A percentile compares a stretch with the other conserved stretches of the same genome.
Evolutionary conservation across 257 asterid species (phyloP).

Genomic region (Lantana camara): DNA sequence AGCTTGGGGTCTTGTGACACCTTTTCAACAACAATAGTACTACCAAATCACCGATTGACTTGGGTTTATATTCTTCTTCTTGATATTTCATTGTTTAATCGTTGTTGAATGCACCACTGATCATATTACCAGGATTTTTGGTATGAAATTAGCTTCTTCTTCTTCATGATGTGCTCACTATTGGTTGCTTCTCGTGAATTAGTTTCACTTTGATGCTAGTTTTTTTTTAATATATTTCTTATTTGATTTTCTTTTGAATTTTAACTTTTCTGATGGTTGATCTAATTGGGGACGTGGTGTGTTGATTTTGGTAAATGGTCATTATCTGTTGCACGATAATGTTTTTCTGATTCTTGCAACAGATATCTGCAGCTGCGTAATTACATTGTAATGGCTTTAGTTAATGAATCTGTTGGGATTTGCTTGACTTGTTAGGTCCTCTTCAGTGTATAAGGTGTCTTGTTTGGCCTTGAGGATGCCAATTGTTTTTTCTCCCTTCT

Average conservation of each 20-base stretch:
- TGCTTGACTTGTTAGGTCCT: neutral
- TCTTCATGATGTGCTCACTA: neutral
- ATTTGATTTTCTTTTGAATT: neutral
- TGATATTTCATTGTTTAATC: neutral
- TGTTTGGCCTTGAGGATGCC: neutral
- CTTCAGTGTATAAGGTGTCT: neutral
- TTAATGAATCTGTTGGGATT: neutral
- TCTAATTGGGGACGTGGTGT: neutral
- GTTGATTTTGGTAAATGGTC: constrained; percentile 18
- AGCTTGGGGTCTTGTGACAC: too few relatives aligned
- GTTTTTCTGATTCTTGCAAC: neutral
- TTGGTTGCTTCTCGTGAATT: neutral
- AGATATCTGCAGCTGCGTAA: neutral
- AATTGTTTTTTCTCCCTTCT: neutral
- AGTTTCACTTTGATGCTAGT: neutral
- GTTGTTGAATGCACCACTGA: neutral
- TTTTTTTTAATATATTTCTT: neutral
- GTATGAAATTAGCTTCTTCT: neutral
- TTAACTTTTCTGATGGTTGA: too few relatives aligned
- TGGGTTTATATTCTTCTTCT: neutral
- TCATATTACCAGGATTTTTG: neutral
- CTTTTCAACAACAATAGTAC: too few relatives aligned
- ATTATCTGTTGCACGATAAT: neutral
- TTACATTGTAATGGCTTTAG: neutral
- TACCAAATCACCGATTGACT: constrained; percentile 7